A percentile compares a stretch with the other conserved stretches of the same genome.
These are phyloP conservation scores for Inosperma sp. DNA, from an alignment of 768 basidiomycete species.

Conservation along the genomic window DNA sequence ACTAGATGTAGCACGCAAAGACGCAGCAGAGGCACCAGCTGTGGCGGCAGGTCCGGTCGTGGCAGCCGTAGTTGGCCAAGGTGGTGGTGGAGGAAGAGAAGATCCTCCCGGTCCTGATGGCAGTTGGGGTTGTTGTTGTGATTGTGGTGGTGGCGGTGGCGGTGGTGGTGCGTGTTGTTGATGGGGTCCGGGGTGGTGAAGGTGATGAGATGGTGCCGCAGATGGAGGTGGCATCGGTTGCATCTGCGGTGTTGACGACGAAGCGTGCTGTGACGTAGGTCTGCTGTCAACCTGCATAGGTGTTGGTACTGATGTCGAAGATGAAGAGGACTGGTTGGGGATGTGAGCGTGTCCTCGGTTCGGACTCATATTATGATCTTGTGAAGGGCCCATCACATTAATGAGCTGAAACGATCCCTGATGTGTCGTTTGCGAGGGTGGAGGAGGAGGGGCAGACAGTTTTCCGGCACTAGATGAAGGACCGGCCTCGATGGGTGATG, in stretches of 20 bases:
- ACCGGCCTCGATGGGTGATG: constrained; percentile 29
- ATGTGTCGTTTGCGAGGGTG: constrained; percentile 30
- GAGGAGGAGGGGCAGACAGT: neutral
- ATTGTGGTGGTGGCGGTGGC: too few relatives aligned
- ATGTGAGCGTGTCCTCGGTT: constrained; percentile 8
- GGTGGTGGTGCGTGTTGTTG: constrained; percentile 13
- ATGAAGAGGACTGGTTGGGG: constrained; percentile 1
- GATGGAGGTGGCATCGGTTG: constrained; percentile 15
- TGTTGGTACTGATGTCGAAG: constrained; percentile 2
- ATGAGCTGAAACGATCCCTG: constrained; percentile 60
- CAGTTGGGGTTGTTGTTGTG: neutral
- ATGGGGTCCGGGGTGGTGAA: constrained; percentile 7
- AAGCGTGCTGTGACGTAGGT: constrained; percentile 8
- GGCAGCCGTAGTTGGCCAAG: constrained; percentile 17
- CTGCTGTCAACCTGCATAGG: constrained; percentile 7
- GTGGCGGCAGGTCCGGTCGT: constrained; percentile 6
- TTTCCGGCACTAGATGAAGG: constrained; percentile 2
- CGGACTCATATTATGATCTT: constrained; percentile 16
- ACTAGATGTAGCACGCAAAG: constrained; percentile 41
- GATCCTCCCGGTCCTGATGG: too few relatives aligned
- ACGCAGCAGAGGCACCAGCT: constrained; percentile 17
- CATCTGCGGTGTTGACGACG: constrained; percentile 3
- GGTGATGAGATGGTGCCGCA: constrained; percentile 10
- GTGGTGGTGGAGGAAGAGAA: too few relatives aligned
- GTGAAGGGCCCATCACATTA: constrained; percentile 29